Evolutionary conservation across 306 rosid species (phyloP).

Genomic region (Vicia faba): DNA sequence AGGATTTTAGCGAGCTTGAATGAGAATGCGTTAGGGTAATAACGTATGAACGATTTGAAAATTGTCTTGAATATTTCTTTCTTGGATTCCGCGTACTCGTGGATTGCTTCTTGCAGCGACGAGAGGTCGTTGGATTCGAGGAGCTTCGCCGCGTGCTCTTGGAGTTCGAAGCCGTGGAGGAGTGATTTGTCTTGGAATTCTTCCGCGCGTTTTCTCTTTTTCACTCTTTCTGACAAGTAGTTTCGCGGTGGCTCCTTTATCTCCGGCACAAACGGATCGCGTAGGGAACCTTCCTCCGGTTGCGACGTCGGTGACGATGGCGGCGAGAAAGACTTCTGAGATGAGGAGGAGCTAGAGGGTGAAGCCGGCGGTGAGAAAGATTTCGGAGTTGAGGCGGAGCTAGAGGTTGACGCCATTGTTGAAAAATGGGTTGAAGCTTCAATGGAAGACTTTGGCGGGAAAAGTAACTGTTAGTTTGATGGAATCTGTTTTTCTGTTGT

Average conservation of each 20-base stretch:
- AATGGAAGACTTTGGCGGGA: conserved; percentile 25
- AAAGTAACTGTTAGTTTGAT: background rate
- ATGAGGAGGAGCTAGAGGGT: background rate
- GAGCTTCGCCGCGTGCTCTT: background rate
- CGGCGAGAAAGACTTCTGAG: background rate
- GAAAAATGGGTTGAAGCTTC: background rate
- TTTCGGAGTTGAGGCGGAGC: conserved; percentile 4
- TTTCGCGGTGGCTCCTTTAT: background rate
- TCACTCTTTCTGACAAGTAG: background rate
- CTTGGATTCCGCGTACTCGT: background rate
- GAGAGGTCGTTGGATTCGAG: background rate
- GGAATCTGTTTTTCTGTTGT: conserved; percentile 6
- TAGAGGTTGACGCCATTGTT: conserved; percentile 7
- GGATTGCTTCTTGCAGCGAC: background rate
- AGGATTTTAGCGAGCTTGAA: conserved; percentile 30
- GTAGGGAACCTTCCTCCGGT: background rate
- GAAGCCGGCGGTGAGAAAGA: background rate
- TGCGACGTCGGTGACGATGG: background rate
- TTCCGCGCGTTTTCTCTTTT: background rate
- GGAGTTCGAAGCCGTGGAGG: conserved; percentile 22
- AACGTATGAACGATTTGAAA: background rate
- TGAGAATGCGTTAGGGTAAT: conserved; percentile 31
- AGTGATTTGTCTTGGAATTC: background rate
- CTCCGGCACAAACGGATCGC: background rate
- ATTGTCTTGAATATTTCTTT: background rate